phyloP scores from a whole-genome alignment of 164 flowering plant genomes.

The Magnolia kwangsiensis region DNA sequence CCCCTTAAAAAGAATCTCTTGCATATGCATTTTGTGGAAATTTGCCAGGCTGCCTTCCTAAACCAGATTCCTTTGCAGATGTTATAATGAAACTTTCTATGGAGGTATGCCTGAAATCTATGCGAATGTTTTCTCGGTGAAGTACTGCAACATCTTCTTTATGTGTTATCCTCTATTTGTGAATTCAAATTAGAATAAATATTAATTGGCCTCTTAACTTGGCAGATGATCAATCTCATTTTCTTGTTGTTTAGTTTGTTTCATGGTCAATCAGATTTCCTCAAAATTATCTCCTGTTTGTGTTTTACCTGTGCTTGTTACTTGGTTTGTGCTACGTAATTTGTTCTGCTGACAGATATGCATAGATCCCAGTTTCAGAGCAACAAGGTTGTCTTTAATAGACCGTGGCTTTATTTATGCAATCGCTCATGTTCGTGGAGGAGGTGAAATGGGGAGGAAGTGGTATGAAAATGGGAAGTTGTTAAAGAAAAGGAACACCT shows the following conservation, averaged over 20 bases:
- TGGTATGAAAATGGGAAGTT: conserved; percentile 97
- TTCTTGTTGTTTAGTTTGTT: not conserved
- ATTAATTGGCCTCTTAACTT: not conserved
- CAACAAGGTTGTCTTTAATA: conserved; percentile 71
- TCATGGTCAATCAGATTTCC: not conserved
- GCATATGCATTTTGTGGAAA: not conserved
- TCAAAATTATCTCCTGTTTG: not conserved
- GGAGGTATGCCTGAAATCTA: not conserved
- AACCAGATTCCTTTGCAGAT: not conserved
- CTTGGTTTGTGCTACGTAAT: not conserved
- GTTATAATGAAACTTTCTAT: not conserved
- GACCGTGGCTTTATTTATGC: conserved; percentile 84
- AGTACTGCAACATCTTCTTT: not conserved
- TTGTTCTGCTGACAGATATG: conserved; percentile 42
- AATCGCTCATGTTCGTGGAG: conserved; percentile 93
- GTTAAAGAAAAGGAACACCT: conserved; percentile 82
- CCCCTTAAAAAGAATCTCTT: not conserved
- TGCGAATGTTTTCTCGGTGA: not conserved
- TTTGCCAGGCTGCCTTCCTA: not conserved
- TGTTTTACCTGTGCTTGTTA: not conserved
- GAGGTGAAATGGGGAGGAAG: conserved; percentile 98
- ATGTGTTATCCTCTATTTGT: not conserved
- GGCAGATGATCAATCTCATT: not conserved
- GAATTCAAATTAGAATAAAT: not conserved
- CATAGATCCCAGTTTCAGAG: conserved; percentile 68